Conservation (phyloP, 2,329 filamentous ascomycete genomes). For the Aureobasidium namibiae region DNA sequence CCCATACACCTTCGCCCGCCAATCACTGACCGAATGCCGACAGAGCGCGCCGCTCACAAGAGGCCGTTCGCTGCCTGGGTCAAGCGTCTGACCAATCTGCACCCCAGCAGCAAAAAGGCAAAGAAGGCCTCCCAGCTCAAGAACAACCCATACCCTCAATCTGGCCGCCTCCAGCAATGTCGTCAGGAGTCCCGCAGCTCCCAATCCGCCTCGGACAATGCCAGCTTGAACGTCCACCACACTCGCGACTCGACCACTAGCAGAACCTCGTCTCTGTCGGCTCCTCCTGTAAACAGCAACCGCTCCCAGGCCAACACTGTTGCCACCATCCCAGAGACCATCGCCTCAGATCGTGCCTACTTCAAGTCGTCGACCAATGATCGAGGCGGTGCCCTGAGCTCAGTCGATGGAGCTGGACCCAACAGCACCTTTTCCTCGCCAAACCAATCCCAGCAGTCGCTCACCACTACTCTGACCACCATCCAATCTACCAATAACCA, state of each 20-base stretch:
- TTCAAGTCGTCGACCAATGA: slow-evolving; percentile 71
- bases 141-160: slow-evolving; percentile 90
- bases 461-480: slow-evolving; percentile 77
- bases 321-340: slow-evolving; percentile 72
- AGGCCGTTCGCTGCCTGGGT: slow-evolving; percentile 90
- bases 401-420: slow-evolving; percentile 50
- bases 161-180: slow-evolving; percentile 48
- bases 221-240: slow-evolving; percentile 5
- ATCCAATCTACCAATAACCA: slow-evolving; percentile 61
- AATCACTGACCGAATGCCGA: slow-evolving; percentile 17
- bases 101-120: slow-evolving; percentile 36
- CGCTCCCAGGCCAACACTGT: slow-evolving; percentile 71
- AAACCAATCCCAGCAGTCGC: slow-evolving; percentile 68
- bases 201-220: background rate
- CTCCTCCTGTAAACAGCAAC: slow-evolving; percentile 38
- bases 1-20: background rate
- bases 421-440: slow-evolving; percentile 73
- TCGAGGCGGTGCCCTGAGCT: slow-evolving; percentile 53
- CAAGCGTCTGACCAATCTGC: slow-evolving; percentile 80
- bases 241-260: slow-evolving; percentile 23
- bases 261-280: slow-evolving; percentile 1
- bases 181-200: slow-evolving; percentile 37
- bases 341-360: slow-evolving; percentile 64
- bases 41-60: slow-evolving; percentile 66
- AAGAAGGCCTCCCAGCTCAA: slow-evolving; percentile 19